Percentiles rank a stretch among this genome's conserved stretches.
Evolutionary conservation across 805 yeast genomes (phyloP).

Genomic region (Pichia thaimueangensis): DNA sequence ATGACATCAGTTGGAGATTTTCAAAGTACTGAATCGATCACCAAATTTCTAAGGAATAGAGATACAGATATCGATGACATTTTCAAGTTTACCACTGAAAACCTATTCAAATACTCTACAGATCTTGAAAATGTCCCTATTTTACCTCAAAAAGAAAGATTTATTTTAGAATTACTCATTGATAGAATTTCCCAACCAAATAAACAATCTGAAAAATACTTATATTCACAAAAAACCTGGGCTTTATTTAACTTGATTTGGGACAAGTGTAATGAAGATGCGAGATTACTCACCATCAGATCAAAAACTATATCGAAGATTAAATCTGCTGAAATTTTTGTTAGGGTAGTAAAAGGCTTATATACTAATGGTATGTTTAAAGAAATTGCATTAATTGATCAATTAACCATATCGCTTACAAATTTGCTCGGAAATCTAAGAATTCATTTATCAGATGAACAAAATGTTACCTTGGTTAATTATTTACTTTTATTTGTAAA

Average conservation of each 20-base stretch:
- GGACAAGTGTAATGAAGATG: constrained; percentile 16
- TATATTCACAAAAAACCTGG: constrained; percentile 44
- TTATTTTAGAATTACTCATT: constrained; percentile 52
- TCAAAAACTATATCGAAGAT: constrained; percentile 36
- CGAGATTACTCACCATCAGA: constrained; percentile 29
- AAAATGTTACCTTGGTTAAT: constrained; percentile 19
- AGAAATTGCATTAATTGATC: constrained; percentile 20
- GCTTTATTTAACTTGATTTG: constrained; percentile 34
- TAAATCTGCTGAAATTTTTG: constrained; percentile 34
- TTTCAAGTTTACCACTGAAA: constrained; percentile 27
- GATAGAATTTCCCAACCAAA: constrained; percentile 53
- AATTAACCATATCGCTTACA: constrained; percentile 14
- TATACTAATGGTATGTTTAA: constrained; percentile 17
- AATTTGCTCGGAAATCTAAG: constrained; percentile 15
- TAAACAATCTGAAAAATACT: constrained; percentile 33
- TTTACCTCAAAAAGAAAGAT: constrained; percentile 50
- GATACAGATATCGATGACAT: constrained; percentile 38
- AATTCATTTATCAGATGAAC: constrained; percentile 22
- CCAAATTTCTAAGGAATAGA: constrained; percentile 54
- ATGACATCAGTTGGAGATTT: neutral
- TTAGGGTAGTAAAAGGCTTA: constrained; percentile 20
- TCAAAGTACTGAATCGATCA: constrained; percentile 42
- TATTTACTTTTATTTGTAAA: constrained; percentile 9
- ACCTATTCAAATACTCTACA: constrained; percentile 25
- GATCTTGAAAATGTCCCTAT: constrained; percentile 20